Evolutionary conservation across 177 flowering plant genomes (phyloP).

Genomic region (Tripterygium wilfordii): DNA sequence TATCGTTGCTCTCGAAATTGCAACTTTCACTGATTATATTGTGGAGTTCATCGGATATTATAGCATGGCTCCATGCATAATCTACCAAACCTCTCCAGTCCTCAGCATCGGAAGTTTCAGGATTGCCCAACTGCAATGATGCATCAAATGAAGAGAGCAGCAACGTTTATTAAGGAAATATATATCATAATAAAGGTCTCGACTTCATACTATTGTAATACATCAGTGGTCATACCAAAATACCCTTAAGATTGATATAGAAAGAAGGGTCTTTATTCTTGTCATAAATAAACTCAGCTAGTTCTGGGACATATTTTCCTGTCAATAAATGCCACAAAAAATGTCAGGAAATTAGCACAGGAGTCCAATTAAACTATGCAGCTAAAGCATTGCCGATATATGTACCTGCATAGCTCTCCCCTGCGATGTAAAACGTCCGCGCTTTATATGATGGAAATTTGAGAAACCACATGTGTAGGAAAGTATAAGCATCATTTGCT

Average conservation of each 20-base stretch:
- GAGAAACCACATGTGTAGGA: constrained; percentile 82
- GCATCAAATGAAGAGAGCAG: background rate
- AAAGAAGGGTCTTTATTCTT: constrained; percentile 63
- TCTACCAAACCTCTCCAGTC: constrained; percentile 82
- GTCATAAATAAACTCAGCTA: constrained; percentile 81
- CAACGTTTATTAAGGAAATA: no score
- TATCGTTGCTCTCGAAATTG: constrained; percentile 50
- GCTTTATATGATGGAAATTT: constrained; percentile 68
- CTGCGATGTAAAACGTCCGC: constrained; percentile 68
- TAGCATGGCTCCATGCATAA: constrained; percentile 95
- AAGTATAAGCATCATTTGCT: constrained; percentile 82
- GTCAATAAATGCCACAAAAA: constrained; percentile 5
- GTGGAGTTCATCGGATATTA: constrained; percentile 82
- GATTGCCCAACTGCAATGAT: constrained; percentile 67
- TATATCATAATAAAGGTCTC: no score
- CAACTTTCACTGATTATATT: constrained; percentile 42
- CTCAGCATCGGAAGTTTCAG: constrained; percentile 72
- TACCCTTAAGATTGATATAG: constrained; percentile 68
- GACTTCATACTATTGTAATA: no score
- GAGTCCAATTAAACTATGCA: no score
- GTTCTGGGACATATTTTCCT: constrained; percentile 92
- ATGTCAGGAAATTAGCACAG: background rate
- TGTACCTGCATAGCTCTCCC: constrained; percentile 96
- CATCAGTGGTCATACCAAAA: constrained; percentile 55
- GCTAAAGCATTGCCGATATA: background rate